Evolutionary conservation across 352 stramenopile species (phyloP), one percentile per base, ranked within the genome.

Genomic region (Phytophthora tentaculata): DNA sequence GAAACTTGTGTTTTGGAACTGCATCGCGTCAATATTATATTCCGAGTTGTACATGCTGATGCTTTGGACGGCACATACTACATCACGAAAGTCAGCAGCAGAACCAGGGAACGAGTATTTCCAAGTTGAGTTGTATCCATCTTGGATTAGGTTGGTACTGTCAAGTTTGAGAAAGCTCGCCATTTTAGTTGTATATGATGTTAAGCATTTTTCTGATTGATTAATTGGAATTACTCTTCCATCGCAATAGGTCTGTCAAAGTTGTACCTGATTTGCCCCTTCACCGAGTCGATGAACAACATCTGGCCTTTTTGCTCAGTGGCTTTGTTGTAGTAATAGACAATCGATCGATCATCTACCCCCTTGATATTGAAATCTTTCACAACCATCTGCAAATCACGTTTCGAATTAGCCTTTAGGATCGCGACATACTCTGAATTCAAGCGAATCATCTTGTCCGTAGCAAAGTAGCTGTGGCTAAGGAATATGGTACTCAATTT

Each of bases 271-370:
- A 64, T 64, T 23, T 64, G 26, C 19, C 37, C 32, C 35, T 64
- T 57, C 2, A 64, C 57, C 44, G 45, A 57, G 17, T 64, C 57
- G 8, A 64, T 51, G 17, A 64, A 56, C 16, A 64, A 32, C 28
- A 56, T 52, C 47, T 64, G 57, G 8, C 47, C 57, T 49, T 58
- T 65, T 19, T 24, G 19, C 17, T 48, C 45, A 45, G 48, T 65
- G 1, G 57, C 45, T 14, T 41, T 32, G 23, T 58, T 65, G 23
- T 65, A 65, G 19, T 56, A 56, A 45, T 57, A 44, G 16, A 52
- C 22, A 2, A 65, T 57, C 5, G 29, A 48, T 2, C 23, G 19
- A 35, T 56, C 57, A 41, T 48, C 37, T 10, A 57, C 45, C 5
- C 20, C 20, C n/a, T 22, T 22, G 22, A 29, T 16, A 8, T 32